Percentiles rank a stretch among this genome's conserved stretches.
These are phyloP conservation scores for Colletotrichum cordylinicola DNA, from an alignment of 2,329 filamentous ascomycete species.

Conservation along the genomic window DNA sequence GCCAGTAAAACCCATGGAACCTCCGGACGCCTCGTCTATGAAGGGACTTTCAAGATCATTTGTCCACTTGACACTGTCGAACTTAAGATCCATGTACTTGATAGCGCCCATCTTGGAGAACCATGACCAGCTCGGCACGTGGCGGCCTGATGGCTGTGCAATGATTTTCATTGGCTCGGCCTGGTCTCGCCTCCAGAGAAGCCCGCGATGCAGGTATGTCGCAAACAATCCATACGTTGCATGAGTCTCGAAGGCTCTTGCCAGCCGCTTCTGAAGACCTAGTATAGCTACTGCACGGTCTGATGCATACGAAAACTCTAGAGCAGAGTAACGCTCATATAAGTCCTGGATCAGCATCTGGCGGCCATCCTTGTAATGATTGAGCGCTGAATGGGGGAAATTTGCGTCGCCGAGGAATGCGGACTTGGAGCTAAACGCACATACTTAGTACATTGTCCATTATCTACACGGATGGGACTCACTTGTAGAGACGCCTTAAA, in stretches of 20 bases:
- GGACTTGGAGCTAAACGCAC: background rate
- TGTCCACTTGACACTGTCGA: background rate
- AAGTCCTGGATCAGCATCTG: constrained; percentile 4
- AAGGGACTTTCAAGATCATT: constrained; percentile 1
- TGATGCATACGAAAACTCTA: background rate
- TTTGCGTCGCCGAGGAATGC: constrained; percentile 12
- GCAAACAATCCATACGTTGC: background rate
- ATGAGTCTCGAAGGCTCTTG: background rate
- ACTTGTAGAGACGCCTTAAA: constrained; percentile 37
- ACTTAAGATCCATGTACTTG: background rate
- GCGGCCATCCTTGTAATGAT: background rate
- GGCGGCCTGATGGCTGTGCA: background rate
- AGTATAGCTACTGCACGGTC: constrained; percentile 9
- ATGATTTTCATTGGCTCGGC: background rate
- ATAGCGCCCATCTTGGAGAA: constrained; percentile 3
- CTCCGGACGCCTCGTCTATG: background rate
- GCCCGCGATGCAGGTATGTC: background rate
- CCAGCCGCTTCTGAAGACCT: background rate
- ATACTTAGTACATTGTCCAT: background rate
- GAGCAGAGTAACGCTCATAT: constrained; percentile 1
- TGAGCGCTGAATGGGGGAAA: background rate
- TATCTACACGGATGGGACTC: constrained; percentile 14
- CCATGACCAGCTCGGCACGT: constrained; percentile 9
- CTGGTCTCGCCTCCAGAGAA: constrained; percentile 2
- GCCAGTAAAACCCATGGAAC: background rate